These are phyloP conservation scores for Moesziomyces sp. DNA, from an alignment of 1,284 basidiomycete species.

Conservation along the genomic window DNA sequence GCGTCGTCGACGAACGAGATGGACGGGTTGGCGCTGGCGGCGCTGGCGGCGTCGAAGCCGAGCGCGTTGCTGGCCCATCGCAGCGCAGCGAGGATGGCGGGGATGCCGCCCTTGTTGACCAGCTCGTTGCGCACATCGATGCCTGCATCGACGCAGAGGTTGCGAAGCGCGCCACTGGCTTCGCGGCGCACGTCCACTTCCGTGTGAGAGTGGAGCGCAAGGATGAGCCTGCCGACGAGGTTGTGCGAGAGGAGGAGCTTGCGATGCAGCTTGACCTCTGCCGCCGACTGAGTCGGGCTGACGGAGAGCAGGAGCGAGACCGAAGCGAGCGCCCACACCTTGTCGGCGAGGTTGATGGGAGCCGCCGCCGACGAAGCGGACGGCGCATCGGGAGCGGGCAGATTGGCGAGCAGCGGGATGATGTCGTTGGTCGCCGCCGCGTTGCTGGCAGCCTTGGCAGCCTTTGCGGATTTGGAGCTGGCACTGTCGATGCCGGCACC, in stretches of 20 bases:
- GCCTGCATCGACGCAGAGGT: slow-evolving; percentile 62
- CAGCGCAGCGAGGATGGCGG: slow-evolving; percentile 46
- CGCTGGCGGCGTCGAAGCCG: slow-evolving; percentile 29
- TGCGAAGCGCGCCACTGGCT: slow-evolving; percentile 64
- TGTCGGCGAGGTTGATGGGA: slow-evolving; percentile 46
- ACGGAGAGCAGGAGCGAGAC: slow-evolving; percentile 53
- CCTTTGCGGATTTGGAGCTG: not conserved
- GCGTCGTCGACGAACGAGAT: slow-evolving; percentile 33
- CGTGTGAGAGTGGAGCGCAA: slow-evolving; percentile 51
- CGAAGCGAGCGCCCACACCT: slow-evolving; percentile 63
- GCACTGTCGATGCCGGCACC: not conserved
- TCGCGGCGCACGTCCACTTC: slow-evolving; percentile 60
- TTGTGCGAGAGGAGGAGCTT: slow-evolving; percentile 48
- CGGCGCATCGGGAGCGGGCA: slow-evolving; percentile 31
- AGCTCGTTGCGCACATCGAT: slow-evolving; percentile 50
- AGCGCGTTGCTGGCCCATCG: slow-evolving; percentile 52
- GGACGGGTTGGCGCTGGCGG: slow-evolving; percentile 10
- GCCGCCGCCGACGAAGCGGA: slow-evolving; percentile 6
- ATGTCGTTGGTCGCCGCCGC: slow-evolving; percentile 29
- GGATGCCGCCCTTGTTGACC: slow-evolving; percentile 52
- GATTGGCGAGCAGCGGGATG: slow-evolving; percentile 55
- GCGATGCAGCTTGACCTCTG: slow-evolving; percentile 50
- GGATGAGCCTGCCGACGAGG: slow-evolving; percentile 54
- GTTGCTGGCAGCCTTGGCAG: not conserved
- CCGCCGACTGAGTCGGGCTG: slow-evolving; percentile 36